These are phyloP conservation scores for Cryptosporidium ryanae DNA, from an alignment of 169 alveolate species.

Conservation along the genomic window DNA sequence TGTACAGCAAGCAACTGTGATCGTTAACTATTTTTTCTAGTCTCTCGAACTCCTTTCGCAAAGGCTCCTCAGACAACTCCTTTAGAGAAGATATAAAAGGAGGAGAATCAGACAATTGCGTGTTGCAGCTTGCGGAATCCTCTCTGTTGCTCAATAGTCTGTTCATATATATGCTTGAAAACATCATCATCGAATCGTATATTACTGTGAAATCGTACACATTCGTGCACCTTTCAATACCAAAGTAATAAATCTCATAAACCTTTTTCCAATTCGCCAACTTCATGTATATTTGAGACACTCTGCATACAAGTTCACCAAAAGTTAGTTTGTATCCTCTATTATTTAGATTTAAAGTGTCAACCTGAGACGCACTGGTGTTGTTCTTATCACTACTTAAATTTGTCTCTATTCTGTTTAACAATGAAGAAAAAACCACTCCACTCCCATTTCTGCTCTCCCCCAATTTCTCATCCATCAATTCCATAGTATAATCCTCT, in stretches of 20 bases:
- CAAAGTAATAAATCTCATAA: slow-evolving; percentile 8
- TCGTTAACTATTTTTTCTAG: slow-evolving; percentile 32
- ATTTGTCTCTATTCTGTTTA: not conserved
- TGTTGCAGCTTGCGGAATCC: not conserved
- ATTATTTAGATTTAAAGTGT: not conserved
- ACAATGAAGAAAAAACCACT: slow-evolving; percentile 1
- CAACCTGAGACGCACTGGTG: not conserved
- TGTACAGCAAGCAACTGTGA: slow-evolving; percentile 11
- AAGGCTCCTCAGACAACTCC: not conserved
- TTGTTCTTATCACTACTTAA: not conserved
- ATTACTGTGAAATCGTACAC: slow-evolving; percentile 37
- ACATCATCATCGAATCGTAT: slow-evolving; percentile 71
- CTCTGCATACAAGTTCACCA: slow-evolving; percentile 28
- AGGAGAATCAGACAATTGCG: slow-evolving; percentile 11
- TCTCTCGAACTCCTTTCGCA: not conserved
- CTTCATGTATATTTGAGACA: slow-evolving; percentile 51
- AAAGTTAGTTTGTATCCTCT: slow-evolving; percentile 18
- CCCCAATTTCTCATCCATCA: slow-evolving; percentile 4
- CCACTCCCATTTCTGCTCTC: not conserved
- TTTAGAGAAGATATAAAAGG: not conserved
- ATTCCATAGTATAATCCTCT: not conserved
- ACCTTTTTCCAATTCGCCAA: slow-evolving; percentile 46
- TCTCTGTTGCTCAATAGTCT: not conserved
- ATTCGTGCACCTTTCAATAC: slow-evolving; percentile 19
- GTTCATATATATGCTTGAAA: slow-evolving; percentile 15